These are phyloP conservation scores for Nitzschia sp. DNA, from an alignment of 108 stramenopile genomes.

Conservation along the genomic window DNA sequence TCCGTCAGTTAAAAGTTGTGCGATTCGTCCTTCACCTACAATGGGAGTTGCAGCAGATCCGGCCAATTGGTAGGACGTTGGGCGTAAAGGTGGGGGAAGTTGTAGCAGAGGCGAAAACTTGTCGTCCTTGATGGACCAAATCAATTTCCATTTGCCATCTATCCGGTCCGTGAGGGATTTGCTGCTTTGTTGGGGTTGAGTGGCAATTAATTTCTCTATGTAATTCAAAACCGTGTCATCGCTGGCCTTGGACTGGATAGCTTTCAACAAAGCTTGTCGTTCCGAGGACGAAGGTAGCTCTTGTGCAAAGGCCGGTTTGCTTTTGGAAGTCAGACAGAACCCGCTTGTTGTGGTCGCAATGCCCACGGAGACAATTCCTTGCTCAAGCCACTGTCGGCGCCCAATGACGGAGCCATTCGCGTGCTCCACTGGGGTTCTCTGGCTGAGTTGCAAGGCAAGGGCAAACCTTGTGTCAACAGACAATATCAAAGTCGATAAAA, in stretches of 20 bases:
- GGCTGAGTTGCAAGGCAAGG: too few species aligned
- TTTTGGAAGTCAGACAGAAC: neutral
- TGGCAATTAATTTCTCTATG: neutral
- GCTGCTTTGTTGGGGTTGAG: neutral
- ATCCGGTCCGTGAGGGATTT: constrained; percentile 12
- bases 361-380: neutral
- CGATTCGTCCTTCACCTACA: constrained; percentile 67
- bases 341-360: neutral
- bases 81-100: constrained; percentile 61
- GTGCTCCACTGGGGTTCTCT: too few species aligned
- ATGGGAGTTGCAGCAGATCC: constrained; percentile 49
- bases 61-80: constrained; percentile 69
- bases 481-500: too few species aligned
- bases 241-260: neutral
- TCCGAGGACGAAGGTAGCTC: neutral
- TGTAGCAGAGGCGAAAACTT: constrained; percentile 67
- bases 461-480: too few species aligned
- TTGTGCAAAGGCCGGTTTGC: neutral
- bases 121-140: constrained; percentile 67
- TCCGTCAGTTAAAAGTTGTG: constrained; percentile 59
- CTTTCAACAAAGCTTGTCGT: neutral
- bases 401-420: too few species aligned
- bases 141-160: constrained; percentile 69
- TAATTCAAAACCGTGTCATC: neutral
- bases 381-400: neutral